Conservation (phyloP, 345 rosid species). For the Syzygium aromaticum region DNA sequence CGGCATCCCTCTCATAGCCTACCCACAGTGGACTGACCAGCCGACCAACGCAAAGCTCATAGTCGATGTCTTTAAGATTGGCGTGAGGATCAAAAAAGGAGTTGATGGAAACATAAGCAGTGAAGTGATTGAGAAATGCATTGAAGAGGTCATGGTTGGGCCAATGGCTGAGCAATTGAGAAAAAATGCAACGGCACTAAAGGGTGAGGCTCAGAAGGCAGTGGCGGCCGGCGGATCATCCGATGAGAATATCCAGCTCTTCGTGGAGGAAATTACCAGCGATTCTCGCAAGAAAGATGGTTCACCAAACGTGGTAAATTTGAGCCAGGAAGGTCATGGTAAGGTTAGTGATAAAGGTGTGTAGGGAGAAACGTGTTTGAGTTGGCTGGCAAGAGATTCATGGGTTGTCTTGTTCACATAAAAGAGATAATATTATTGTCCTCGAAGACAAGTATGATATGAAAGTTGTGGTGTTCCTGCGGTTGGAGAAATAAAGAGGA, state of each 20-base stretch:
- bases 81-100: slow-evolving; percentile 21
- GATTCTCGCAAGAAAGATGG: neutral
- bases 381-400: neutral
- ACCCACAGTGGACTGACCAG: slow-evolving; percentile 50
- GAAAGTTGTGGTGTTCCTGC: neutral
- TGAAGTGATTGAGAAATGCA: slow-evolving; percentile 23
- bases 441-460: neutral
- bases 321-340: neutral
- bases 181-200: slow-evolving; percentile 49
- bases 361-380: neutral
- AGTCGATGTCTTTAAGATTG: slow-evolving; percentile 28
- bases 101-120: slow-evolving; percentile 10
- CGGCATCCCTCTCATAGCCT: slow-evolving; percentile 39
- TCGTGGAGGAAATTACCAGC: slow-evolving; percentile 39
- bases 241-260: slow-evolving; percentile 33
- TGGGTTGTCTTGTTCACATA: neutral
- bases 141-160: slow-evolving; percentile 26
- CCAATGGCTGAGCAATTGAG: slow-evolving; percentile 39
- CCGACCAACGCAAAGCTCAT: slow-evolving; percentile 44
- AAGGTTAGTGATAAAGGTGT: neutral
- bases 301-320: neutral
- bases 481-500: neutral
- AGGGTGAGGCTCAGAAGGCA: slow-evolving; percentile 48
- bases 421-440: neutral
- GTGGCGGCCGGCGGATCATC: slow-evolving; percentile 74